Evolutionary conservation across 208 protist species (phyloP).

Genomic region (Entamoeba invadens): DNA sequence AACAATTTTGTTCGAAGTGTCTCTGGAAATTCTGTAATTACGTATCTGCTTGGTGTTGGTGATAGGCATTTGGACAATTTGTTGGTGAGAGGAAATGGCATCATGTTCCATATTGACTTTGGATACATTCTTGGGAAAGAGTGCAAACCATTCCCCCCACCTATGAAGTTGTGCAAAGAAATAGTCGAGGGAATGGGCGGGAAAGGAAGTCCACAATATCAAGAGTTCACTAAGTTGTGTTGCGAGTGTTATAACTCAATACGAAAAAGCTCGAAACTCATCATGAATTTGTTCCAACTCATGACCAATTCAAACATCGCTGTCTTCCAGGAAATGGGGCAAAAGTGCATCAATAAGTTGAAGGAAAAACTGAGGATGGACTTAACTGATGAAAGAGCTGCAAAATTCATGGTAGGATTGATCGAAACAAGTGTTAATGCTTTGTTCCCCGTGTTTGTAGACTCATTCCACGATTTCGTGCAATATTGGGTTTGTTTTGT

Average conservation of each 20-base stretch:
- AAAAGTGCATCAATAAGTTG: background rate
- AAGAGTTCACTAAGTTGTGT: slow-evolving; percentile 8
- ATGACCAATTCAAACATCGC: background rate
- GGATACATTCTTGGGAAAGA: slow-evolving; percentile 30
- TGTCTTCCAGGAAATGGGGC: background rate
- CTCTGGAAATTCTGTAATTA: slow-evolving; percentile 33
- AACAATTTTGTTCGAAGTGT: slow-evolving; percentile 20
- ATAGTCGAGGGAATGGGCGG: slow-evolving; percentile 28
- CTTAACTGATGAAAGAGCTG: background rate
- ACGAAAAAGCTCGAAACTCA: background rate
- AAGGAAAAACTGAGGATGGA: background rate
- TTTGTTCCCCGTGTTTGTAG: background rate
- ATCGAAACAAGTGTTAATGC: background rate
- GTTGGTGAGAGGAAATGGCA: slow-evolving; percentile 17
- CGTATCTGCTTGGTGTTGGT: slow-evolving; percentile 29
- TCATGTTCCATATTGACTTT: slow-evolving; percentile 38
- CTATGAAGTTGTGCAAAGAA: slow-evolving; percentile 28
- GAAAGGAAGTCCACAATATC: background rate
- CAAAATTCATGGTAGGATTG: background rate
- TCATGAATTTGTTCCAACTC: slow-evolving; percentile 11
- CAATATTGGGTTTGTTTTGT: background rate
- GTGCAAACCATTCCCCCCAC: slow-evolving; percentile 21
- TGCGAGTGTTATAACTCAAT: slow-evolving; percentile 11
- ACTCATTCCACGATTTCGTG: background rate
- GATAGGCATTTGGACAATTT: slow-evolving; percentile 38